Conservation (phyloP, 257 asterid genomes). For the Capsicum rhomboideum region DNA sequence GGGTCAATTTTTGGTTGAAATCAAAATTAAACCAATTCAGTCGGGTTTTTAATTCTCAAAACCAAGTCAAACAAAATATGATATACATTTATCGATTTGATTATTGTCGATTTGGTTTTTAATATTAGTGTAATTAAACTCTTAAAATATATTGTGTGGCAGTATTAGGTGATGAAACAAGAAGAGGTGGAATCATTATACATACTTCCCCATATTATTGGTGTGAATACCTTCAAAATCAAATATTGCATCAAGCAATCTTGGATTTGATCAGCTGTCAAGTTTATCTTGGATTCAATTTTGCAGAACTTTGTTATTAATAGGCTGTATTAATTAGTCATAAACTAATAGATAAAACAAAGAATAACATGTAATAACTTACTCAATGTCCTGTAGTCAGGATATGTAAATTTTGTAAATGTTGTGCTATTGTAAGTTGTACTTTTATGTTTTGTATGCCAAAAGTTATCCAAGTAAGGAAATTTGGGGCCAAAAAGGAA, state of each 20-base stretch:
- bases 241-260: constrained; percentile 50
- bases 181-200: constrained; percentile 56
- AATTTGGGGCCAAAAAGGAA: not conserved
- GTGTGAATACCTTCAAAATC: constrained; percentile 50
- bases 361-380: not conserved
- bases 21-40: not conserved
- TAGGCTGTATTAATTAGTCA: not conserved
- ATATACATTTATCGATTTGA: not conserved
- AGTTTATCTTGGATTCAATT: constrained; percentile 9
- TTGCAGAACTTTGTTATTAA: constrained; percentile 11
- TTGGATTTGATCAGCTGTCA: constrained; percentile 38
- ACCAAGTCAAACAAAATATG: no score
- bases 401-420: constrained; percentile 1
- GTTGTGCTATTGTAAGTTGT: not conserved
- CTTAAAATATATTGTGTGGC: not conserved
- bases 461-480: not conserved
- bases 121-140: not conserved
- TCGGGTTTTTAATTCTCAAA: no score
- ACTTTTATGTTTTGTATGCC: not conserved
- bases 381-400: not conserved
- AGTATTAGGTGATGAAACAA: constrained; percentile 36
- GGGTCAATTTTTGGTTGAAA: not conserved
- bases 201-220: constrained; percentile 62
- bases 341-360: not conserved
- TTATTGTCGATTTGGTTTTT: no score